A percentile compares a stretch with the other conserved stretches of the same genome.
phyloP scores from a whole-genome alignment of 192 early-diverging fungal species.

The Backusella morwellensis region DNA sequence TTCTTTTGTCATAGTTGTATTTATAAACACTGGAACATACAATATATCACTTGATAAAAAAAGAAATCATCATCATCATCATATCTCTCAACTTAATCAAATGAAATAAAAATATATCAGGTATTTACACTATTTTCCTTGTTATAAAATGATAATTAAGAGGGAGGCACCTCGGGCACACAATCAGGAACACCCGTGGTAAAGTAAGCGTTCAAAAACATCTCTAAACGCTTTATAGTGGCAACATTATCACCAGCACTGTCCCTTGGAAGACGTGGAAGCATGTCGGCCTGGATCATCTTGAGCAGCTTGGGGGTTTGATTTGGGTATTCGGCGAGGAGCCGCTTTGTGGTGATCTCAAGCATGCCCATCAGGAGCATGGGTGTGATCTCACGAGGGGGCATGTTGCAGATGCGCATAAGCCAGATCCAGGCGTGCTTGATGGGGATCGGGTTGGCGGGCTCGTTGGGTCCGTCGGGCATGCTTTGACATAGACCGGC shows the following conservation, averaged over 20 bases:
- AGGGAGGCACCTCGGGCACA: background rate
- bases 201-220: slow-evolving; percentile 43
- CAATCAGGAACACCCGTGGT: background rate
- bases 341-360: slow-evolving; percentile 41
- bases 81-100: too few relatives aligned
- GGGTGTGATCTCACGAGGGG: slow-evolving; percentile 64
- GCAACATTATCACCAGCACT: slow-evolving; percentile 24
- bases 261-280: background rate
- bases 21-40: too few relatives aligned
- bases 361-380: slow-evolving; percentile 59
- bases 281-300: slow-evolving; percentile 12
- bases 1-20: too few relatives aligned
- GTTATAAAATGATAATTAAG: background rate
- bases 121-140: too few relatives aligned
- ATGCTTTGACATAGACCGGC: slow-evolving; percentile 63
- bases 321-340: slow-evolving; percentile 35
- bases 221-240: slow-evolving; percentile 32
- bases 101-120: too few relatives aligned
- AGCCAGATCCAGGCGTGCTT: slow-evolving; percentile 73
- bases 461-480: slow-evolving; percentile 28
- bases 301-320: slow-evolving; percentile 47
- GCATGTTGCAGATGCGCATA: slow-evolving; percentile 64
- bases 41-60: too few relatives aligned
- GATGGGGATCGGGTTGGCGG: slow-evolving; percentile 48
- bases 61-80: too few relatives aligned